Evolutionary conservation across 1,284 basidiomycete species (phyloP).

Genomic region (Garcileccinum viscosum): DNA sequence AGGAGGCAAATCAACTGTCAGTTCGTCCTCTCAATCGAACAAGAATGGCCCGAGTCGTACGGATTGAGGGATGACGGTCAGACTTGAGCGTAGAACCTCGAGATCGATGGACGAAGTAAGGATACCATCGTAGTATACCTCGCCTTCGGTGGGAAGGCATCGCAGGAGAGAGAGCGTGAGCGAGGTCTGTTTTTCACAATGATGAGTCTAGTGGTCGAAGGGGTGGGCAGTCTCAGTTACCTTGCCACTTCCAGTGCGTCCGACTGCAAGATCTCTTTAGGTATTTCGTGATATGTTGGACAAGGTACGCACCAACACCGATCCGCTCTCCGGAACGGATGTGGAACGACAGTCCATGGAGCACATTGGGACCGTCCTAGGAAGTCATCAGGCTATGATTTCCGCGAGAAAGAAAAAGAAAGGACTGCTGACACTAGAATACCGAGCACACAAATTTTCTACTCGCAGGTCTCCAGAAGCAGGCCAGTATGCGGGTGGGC

Average conservation of each 20-base stretch:
- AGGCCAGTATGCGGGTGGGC: constrained; percentile 82
- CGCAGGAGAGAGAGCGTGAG: constrained; percentile 58
- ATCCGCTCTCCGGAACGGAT: constrained; percentile 18
- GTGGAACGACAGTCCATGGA: constrained; percentile 15
- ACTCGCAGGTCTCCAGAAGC: constrained; percentile 71
- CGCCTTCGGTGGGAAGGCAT: constrained; percentile 63
- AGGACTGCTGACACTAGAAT: constrained; percentile 46
- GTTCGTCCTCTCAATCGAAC: background rate
- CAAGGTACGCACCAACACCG: constrained; percentile 15
- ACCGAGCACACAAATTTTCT: constrained; percentile 63
- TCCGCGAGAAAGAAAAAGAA: background rate
- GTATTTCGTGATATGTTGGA: background rate
- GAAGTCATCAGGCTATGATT: background rate
- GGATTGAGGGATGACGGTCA: constrained; percentile 68
- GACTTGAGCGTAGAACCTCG: constrained; percentile 53
- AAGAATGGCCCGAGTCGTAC: constrained; percentile 30
- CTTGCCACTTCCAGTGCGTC: constrained; percentile 24
- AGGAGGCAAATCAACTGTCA: constrained; percentile 19
- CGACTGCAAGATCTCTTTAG: constrained; percentile 9
- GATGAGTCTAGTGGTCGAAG: background rate
- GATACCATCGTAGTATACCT: constrained; percentile 59
- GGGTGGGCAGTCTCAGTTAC: background rate
- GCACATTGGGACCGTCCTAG: constrained; percentile 14
- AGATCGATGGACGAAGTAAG: constrained; percentile 38
- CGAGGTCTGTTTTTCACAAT: constrained; percentile 44